Percentiles rank a stretch among this genome's conserved stretches.
phyloP scores from a whole-genome alignment of 495 filamentous ascomycete genomes.

The Penicillium waksmanii region DNA sequence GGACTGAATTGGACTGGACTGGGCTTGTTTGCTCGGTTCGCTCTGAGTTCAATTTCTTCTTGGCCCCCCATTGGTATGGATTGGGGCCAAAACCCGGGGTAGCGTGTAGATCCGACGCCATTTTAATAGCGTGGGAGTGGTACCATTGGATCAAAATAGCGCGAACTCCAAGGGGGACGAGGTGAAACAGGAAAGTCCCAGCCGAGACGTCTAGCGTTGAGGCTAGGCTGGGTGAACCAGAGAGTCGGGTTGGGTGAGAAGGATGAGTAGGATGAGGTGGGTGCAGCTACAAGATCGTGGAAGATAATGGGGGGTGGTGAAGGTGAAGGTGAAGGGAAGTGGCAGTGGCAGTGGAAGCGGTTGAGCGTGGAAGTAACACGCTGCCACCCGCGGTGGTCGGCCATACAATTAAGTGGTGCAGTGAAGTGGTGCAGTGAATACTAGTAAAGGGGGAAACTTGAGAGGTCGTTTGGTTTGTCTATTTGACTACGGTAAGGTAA shows the following conservation, averaged over 20 bases:
- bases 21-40: not conserved
- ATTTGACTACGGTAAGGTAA: not conserved
- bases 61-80: not conserved
- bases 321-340: not conserved
- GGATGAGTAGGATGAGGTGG: not conserved
- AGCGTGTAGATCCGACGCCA: constrained; percentile 3
- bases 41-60: not conserved
- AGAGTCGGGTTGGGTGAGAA: not conserved
- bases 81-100: constrained; percentile 17
- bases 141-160: not conserved
- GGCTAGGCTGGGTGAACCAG: not conserved
- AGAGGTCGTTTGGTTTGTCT: too few relatives aligned
- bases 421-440: constrained; percentile 1
- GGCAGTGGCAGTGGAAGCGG: too few relatives aligned
- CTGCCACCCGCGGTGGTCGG: constrained; percentile 12
- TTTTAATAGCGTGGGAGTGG: constrained; percentile 7
- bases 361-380: not conserved
- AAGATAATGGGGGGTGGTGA: not conserved
- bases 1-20: not conserved
- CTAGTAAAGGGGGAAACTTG: too few relatives aligned
- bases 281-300: too few relatives aligned
- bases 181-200: constrained; percentile 3
- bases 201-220: not conserved
- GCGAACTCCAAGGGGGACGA: not conserved
- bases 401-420: not conserved